Conservation (phyloP, 306 rosid species). For the Glycine soja region DNA sequence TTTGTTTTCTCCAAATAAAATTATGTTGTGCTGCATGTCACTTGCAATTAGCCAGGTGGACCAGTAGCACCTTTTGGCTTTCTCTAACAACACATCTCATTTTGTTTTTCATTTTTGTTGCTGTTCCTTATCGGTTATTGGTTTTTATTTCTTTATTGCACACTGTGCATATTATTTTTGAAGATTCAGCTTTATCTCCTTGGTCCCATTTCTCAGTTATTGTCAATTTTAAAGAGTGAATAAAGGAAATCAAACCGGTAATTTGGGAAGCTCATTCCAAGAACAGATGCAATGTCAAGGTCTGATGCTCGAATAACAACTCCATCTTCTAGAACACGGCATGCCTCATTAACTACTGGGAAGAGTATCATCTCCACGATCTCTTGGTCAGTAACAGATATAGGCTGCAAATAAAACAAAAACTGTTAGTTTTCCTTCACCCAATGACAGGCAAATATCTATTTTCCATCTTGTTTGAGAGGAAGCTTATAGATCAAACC, state of each 20-base stretch:
- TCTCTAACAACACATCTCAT: background rate
- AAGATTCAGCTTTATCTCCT: background rate
- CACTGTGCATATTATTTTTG: background rate
- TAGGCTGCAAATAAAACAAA: conserved; percentile 63
- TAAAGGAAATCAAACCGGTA: conserved; percentile 59
- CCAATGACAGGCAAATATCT: conserved; percentile 4
- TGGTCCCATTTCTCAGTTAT: background rate
- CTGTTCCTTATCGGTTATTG: background rate
- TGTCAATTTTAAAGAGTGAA: conserved; percentile 7
- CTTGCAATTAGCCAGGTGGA: background rate
- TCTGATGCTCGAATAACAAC: conserved; percentile 86
- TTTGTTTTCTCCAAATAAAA: background rate
- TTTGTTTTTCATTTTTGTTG: background rate
- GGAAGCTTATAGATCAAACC: conserved; percentile 16
- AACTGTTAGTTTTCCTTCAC: conserved; percentile 33
- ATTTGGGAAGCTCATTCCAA: conserved; percentile 98
- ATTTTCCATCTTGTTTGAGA: background rate
- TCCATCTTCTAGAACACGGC: conserved; percentile 89
- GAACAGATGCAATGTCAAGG: conserved; percentile 90
- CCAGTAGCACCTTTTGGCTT: background rate
- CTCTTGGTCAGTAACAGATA: conserved; percentile 83
- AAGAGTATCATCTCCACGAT: conserved; percentile 93
- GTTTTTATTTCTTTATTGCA: background rate
- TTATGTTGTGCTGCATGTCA: background rate
- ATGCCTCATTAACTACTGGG: conserved; percentile 94